Conservation (phyloP, 148 eudicot species). For the Camellia lanceoleosa region DNA sequence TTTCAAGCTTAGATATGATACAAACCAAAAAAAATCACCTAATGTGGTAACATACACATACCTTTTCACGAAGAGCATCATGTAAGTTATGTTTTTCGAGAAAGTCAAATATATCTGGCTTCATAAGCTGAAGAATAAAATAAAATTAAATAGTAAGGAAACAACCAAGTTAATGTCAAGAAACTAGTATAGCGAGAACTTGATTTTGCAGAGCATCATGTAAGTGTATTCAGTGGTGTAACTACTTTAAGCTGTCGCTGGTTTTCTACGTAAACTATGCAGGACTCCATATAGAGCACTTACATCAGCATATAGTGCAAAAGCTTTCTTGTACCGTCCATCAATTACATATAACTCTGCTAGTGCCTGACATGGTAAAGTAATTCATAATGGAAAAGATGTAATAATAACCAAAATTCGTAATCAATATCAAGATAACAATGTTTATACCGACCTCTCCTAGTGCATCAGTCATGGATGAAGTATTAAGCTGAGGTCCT, state of each 20-base stretch:
- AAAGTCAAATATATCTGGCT: conserved; percentile 88
- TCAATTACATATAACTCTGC: conserved; percentile 88
- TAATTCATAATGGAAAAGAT: not conserved
- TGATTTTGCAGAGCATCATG: not conserved
- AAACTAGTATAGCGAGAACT: not conserved
- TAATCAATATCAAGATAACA: not conserved
- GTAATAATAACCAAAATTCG: conserved; percentile 8
- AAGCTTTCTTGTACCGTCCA: conserved; percentile 83
- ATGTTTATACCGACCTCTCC: conserved; percentile 59
- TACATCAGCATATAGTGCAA: conserved; percentile 90
- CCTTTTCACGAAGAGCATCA: conserved; percentile 84
- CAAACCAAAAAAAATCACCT: not conserved
- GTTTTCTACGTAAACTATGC: not conserved
- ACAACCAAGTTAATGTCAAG: conserved; percentile 7
- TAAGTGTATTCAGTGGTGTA: too few relatives aligned
- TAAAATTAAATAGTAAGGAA: not conserved
- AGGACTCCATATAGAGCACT: conserved; percentile 28
- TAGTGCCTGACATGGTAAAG: conserved; percentile 59
- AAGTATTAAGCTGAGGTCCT: conserved; percentile 87
- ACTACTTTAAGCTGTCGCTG: not conserved
- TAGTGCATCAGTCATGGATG: conserved; percentile 66
- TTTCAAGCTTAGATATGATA: not conserved
- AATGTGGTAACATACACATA: conserved; percentile 23
- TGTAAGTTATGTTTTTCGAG: conserved; percentile 87
- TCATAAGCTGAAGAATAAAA: conserved; percentile 65